Conservation (phyloP, 1,284 basidiomycete genomes). For the Naganishia liquefaciens region DNA sequence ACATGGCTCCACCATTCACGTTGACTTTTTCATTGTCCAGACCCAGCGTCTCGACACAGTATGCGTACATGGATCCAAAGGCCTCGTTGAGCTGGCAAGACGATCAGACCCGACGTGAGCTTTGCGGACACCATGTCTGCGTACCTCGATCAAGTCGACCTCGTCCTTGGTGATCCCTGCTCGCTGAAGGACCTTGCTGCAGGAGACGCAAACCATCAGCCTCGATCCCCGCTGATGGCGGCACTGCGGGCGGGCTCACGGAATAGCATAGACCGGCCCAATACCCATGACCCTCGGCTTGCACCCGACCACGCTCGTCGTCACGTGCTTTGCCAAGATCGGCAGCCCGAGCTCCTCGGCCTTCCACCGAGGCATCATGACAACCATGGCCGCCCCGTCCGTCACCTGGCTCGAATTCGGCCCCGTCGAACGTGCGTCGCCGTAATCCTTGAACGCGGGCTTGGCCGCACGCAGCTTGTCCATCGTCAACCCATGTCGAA, state of each 20-base stretch:
- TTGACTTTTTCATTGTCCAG: slow-evolving; percentile 74
- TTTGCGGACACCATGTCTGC: slow-evolving; percentile 18
- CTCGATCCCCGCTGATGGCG: background rate
- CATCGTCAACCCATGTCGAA: slow-evolving; percentile 73
- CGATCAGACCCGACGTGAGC: background rate
- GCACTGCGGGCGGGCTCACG: slow-evolving; percentile 41
- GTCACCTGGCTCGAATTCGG: slow-evolving; percentile 86
- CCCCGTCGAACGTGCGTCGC: slow-evolving; percentile 73
- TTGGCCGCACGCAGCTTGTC: slow-evolving; percentile 68
- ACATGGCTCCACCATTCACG: slow-evolving; percentile 78
- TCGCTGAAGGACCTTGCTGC: slow-evolving; percentile 61
- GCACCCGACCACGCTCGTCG: slow-evolving; percentile 70
- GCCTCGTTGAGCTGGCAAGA: slow-evolving; percentile 64
- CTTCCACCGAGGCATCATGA: slow-evolving; percentile 82
- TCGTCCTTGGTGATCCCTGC: slow-evolving; percentile 68
- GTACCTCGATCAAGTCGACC: slow-evolving; percentile 77
- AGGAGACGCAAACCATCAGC: background rate
- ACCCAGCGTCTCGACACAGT: slow-evolving; percentile 67
- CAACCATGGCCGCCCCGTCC: slow-evolving; percentile 80
- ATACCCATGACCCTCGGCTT: slow-evolving; percentile 82
- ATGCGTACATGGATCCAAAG: slow-evolving; percentile 77
- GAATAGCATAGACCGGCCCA: slow-evolving; percentile 72
- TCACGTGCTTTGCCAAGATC: slow-evolving; percentile 76
- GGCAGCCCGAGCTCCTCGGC: slow-evolving; percentile 74
- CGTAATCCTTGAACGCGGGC: slow-evolving; percentile 86